phyloP scores from a whole-genome alignment of 1,139 yeast genomes.

The Suhomyces bokatorum region DNA sequence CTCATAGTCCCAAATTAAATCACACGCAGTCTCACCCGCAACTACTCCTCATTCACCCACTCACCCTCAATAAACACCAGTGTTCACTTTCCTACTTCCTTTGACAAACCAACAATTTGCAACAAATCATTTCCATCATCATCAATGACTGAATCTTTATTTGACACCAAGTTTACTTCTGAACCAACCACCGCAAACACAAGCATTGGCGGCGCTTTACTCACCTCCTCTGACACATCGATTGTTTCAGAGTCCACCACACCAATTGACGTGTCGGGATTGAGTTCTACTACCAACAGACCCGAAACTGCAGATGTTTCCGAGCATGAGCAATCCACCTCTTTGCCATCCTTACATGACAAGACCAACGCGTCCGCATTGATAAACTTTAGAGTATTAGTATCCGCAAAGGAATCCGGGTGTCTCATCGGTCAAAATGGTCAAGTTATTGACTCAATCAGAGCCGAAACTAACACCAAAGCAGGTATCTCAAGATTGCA shows the following conservation, averaged over 20 bases:
- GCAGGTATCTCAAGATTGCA: conserved; percentile 87
- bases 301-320: conserved; percentile 4
- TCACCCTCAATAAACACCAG: not conserved
- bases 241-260: not conserved
- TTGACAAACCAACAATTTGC: not conserved
- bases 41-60: conserved; percentile 2
- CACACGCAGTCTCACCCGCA: not conserved
- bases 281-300: not conserved
- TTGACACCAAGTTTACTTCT: conserved; percentile 39
- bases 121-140: not conserved
- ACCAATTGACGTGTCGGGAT: not conserved
- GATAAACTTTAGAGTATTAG: conserved; percentile 65
- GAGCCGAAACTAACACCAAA: conserved; percentile 77
- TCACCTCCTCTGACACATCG: not conserved
- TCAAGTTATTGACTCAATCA: conserved; percentile 70
- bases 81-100: not conserved
- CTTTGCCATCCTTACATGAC: conserved; percentile 34
- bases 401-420: conserved; percentile 87
- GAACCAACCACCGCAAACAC: conserved; percentile 18
- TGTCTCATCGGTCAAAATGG: conserved; percentile 90
- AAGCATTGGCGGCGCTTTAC: not conserved
- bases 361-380: conserved; percentile 37
- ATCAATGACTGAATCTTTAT: conserved; percentile 43
- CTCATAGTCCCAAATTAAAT: not conserved
- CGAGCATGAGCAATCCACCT: conserved; percentile 19